These are phyloP conservation scores for Heritiera fomes DNA, from an alignment of 345 rosid species.

Conservation along the genomic window DNA sequence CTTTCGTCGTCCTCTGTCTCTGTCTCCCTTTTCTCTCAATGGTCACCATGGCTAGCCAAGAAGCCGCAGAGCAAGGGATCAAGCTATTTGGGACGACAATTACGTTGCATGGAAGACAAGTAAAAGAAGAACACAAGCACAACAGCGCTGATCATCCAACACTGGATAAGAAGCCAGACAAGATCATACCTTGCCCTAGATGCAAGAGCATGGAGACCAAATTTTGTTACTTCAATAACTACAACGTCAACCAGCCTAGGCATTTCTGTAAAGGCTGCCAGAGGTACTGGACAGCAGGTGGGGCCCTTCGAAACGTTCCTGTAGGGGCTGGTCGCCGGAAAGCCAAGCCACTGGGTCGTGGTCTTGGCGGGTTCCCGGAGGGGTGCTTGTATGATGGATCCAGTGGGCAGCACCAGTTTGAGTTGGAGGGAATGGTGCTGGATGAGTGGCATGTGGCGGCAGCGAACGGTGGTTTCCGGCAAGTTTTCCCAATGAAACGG, in stretches of 20 bases:
- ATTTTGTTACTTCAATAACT: conserved; percentile 95
- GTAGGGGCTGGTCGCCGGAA: conserved; percentile 96
- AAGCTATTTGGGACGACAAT: conserved; percentile 86
- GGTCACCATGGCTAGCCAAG: conserved; percentile 55
- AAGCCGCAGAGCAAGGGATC: conserved; percentile 54
- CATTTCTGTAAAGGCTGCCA: conserved; percentile 98
- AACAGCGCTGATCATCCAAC: conserved; percentile 35
- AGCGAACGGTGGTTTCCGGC: conserved; percentile 53
- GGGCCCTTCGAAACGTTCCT: conserved; percentile 92
- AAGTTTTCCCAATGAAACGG: conserved; percentile 63
- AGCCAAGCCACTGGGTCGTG: conserved; percentile 61
- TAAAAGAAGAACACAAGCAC: conserved; percentile 40
- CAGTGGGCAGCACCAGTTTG: conserved; percentile 49
- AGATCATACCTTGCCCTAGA: conserved; percentile 90
- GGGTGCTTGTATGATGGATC: conserved; percentile 45
- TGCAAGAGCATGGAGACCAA: conserved; percentile 97
- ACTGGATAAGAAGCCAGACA: conserved; percentile 71
- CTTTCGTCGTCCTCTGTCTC: conserved; percentile 1
- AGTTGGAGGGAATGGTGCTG: conserved; percentile 50
- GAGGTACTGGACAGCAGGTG: conserved; percentile 98
- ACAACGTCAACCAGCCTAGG: conserved; percentile 98
- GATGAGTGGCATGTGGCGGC: conserved; percentile 61
- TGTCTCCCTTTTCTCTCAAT: conserved; percentile 12
- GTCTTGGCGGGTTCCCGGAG: conserved; percentile 29
- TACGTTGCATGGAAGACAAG: conserved; percentile 50